Base-by-base conservation (phyloP, 768 basidiomycete genomes). In the Russula compacta region DNA sequence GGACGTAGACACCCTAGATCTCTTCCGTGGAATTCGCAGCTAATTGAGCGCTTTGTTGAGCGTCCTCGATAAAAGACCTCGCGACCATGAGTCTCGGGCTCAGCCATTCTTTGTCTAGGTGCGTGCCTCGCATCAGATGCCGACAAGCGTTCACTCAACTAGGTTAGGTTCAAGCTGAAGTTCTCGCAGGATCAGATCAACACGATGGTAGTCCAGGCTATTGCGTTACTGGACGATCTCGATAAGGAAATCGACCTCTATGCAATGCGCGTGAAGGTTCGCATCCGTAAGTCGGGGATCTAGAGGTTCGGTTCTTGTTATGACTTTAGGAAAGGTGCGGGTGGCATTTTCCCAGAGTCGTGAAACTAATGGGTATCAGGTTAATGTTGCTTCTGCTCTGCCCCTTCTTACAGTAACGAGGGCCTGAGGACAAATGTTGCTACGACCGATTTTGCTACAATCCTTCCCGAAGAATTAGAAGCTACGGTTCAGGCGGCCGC, bases 171-270 rank as follows among this genome's bases (percentile, higher is more conserved):
- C 79, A 99, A 98, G 80, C 82, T 99, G 68, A 99, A 98, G 76
- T 98, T 99, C 76, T 98, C 97, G 8, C 95, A 97, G 7, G 97
- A 98, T 78, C 98, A 98, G 76, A 94, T 99, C 50, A 97, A 99
- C 71, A 98, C 95, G 8, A 99, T 99, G 97, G 89, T 99, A 60
- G 89, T 98, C 17, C 97, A 99, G 75, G 97, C 97, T 7, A 98
- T 99, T 69, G 95, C 95, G 7, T 80, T 99, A 32, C 82, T 99
- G 56, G 97, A 99, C 69, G 95, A 99, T 71, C 80, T 99, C 24
- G 97, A 99, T 86, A 99, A 99, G 77, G 97, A 98, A 76, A 90
- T 98, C 72, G 98, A 99, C 77, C 97, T 98, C 56, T 99, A 99
- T 71, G 83, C 95, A 14, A 99, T 99, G 97, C 84, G 97, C 70